Conservation (phyloP, 805 yeast species). For the Candida hungchunana region DNA sequence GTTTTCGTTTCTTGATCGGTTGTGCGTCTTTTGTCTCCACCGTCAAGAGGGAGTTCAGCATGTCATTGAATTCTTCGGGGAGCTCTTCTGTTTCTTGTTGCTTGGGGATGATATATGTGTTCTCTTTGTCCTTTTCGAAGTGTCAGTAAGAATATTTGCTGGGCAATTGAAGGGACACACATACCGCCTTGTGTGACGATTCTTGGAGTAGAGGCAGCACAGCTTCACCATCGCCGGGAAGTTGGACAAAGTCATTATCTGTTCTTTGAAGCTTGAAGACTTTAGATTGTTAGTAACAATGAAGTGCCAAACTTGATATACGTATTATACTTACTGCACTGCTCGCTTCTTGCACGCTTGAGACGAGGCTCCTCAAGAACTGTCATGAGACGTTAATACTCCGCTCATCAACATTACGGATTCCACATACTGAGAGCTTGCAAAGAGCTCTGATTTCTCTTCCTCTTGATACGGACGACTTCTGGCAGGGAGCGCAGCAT, state of each 20-base stretch:
- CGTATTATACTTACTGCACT: constrained; percentile 24
- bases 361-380: constrained; percentile 33
- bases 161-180: too few species aligned
- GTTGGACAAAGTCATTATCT: constrained; percentile 30
- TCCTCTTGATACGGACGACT: constrained; percentile 78
- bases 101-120: constrained; percentile 24
- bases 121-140: constrained; percentile 22
- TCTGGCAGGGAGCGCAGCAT: too few species aligned
- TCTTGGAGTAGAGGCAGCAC: constrained; percentile 25
- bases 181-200: constrained; percentile 16
- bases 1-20: constrained; percentile 25
- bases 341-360: constrained; percentile 37
- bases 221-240: constrained; percentile 13
- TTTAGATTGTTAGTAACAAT: not conserved
- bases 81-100: constrained; percentile 30
- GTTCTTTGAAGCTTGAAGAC: constrained; percentile 48
- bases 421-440: constrained; percentile 65
- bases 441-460: constrained; percentile 82
- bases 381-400: constrained; percentile 10
- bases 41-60: constrained; percentile 60
- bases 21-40: constrained; percentile 26
- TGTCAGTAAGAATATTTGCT: constrained; percentile 2
- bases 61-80: constrained; percentile 66
- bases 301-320: too few species aligned
- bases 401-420: not conserved